Base-by-base conservation (phyloP, 495 filamentous ascomycete species). In the Parathielavia appendiculata region DNA sequence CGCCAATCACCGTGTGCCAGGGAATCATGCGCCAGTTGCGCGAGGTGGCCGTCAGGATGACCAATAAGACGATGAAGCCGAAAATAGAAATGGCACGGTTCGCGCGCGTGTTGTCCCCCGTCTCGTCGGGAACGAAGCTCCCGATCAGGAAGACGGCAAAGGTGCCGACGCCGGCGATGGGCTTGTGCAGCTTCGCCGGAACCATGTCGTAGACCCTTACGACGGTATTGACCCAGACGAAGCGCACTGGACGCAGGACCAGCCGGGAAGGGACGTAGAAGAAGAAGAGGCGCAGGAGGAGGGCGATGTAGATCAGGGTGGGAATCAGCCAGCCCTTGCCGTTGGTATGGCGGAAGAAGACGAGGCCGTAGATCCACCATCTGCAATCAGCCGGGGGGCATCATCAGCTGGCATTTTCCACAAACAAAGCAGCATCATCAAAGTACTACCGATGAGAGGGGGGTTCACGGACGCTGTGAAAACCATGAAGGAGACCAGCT, bases 351-450 rank as follows among this genome's bases (percentile, higher is more conserved):
- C 86, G 82, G 68, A 88, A 87, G 44, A 86, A 75, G 57, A 92
- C 75, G 19, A 95, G 78, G 41, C 87, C 84, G 44, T 85, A 87
- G 57, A 93, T 91, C 90, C 89, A 95, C 91, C 91, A 95, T 52
- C 89, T 91, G 61, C 35, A 59, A 32, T n/a, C 40, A 35, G 48
- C 30, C 41, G 36, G 13, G 32, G 38, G 26, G 51, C 44, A 35
- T 35, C 44, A 54, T 58, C 51, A 62, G 57, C 36, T 40, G 5
- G 54, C n/a, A n/a, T 14, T 9, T 12, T 50, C 35, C n/a, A 57
- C 22, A 51, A 40, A 11, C 22, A 57, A 20, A n/a, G n/a, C n/a
- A n/a, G 36, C 13, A 63, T 52, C 51, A 35, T 36, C 46, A 14
- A 38, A 11, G 30, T 12, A 13, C n/a, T 5, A 47, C 44, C 9